A percentile compares a stretch with the other conserved stretches of the same genome.
phyloP scores from a whole-genome alignment of 2,329 filamentous ascomycete genomes.

The Sarocladium strictum region DNA sequence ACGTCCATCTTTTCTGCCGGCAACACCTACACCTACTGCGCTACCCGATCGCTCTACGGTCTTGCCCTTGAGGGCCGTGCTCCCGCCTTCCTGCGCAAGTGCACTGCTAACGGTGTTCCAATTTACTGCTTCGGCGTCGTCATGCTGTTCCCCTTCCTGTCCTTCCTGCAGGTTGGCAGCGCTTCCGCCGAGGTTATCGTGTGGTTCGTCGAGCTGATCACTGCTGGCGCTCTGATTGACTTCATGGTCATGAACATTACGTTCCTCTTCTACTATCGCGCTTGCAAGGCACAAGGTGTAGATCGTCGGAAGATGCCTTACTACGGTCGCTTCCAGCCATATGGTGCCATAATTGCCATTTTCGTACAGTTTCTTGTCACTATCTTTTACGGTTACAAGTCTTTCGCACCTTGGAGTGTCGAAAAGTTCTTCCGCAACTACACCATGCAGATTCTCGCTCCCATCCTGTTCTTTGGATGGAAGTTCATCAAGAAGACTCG shows the following conservation, averaged over 20 bases:
- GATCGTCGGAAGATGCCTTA: conserved; percentile 51
- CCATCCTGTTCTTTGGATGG: conserved; percentile 52
- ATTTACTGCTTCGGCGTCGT: conserved; percentile 50
- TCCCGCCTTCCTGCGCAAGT: conserved; percentile 48
- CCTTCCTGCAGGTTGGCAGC: conserved; percentile 2
- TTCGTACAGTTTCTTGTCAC: conserved; percentile 36
- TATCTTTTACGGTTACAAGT: conserved; percentile 49
- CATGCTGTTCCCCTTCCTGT: conserved; percentile 45
- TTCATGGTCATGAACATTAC: conserved; percentile 49
- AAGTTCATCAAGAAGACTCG: conserved; percentile 57
- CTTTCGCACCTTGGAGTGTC: conserved; percentile 43
- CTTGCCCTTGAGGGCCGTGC: conserved; percentile 45
- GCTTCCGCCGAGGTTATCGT: conserved; percentile 43
- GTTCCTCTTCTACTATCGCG: conserved; percentile 43
- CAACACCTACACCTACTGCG: conserved; percentile 47
- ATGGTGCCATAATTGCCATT: conserved; percentile 43
- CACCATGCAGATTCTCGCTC: conserved; percentile 49
- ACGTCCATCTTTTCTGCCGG: conserved; percentile 40
- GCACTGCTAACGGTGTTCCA: conserved; percentile 55
- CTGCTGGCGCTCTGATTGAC: conserved; percentile 54
- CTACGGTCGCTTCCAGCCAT: conserved; percentile 53
- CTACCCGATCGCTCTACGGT: conserved; percentile 43
- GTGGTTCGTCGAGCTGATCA: conserved; percentile 52
- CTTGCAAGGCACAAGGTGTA: conserved; percentile 45
- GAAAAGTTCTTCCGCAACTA: conserved; percentile 47